These are phyloP conservation scores for Diaporthe sp. DNA, from an alignment of 2,329 filamentous ascomycete genomes.

Conservation along the genomic window DNA sequence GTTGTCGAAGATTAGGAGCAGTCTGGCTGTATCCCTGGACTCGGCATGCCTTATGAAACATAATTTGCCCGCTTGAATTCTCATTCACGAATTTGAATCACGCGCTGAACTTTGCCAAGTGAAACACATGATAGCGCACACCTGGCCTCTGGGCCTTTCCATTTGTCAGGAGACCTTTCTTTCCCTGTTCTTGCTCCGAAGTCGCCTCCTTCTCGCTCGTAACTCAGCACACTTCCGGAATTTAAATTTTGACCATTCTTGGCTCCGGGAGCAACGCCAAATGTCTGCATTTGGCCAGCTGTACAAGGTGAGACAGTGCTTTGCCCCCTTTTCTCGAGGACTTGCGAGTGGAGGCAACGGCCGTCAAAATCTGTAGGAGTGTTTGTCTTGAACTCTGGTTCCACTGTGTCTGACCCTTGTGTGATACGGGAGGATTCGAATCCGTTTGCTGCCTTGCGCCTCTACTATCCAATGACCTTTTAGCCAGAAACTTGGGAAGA, in stretches of 20 bases:
- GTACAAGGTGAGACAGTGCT: neutral
- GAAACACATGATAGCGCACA: neutral
- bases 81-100: neutral
- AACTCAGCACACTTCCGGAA: neutral
- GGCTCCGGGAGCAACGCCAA: neutral
- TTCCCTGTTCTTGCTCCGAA: neutral
- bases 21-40: neutral
- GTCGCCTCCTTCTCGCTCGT: neutral
- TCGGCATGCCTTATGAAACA: neutral
- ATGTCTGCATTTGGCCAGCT: too few species aligned
- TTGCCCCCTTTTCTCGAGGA: neutral
- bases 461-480: neutral
- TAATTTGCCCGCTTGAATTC: neutral
- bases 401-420: conserved; percentile 32
- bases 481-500: neutral
- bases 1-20: neutral
- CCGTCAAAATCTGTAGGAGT: conserved; percentile 14
- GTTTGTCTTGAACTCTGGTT: conserved; percentile 31
- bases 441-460: neutral
- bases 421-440: neutral
- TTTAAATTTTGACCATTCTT: neutral
- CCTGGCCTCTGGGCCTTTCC: neutral
- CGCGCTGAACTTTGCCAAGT: neutral
- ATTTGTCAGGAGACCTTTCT: neutral
- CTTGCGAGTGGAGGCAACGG: neutral